These are phyloP conservation scores for Coniochaeta hoffmannii DNA, from an alignment of 2,329 filamentous ascomycete genomes.

Conservation along the genomic window DNA sequence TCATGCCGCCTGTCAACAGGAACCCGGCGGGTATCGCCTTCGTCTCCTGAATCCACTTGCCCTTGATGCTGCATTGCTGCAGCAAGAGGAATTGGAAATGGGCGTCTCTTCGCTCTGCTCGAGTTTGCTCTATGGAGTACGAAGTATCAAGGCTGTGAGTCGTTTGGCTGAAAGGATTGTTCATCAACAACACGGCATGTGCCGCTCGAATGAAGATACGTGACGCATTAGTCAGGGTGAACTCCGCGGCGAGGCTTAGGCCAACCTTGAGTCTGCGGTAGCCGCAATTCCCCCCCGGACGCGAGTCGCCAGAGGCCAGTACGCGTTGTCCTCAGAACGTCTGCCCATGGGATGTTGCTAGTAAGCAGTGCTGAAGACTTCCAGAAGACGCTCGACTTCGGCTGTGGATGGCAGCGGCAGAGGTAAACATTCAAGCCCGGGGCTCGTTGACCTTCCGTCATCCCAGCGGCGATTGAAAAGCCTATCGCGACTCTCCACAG, in stretches of 20 bases:
- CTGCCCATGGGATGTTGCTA: not conserved
- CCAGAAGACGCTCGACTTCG: not conserved
- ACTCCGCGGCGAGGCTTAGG: not conserved
- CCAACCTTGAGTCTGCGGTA: not conserved
- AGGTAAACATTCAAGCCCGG: too few species aligned
- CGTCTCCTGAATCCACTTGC: not conserved
- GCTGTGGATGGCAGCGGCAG: not conserved
- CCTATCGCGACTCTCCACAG: not conserved
- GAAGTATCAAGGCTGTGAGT: too few species aligned
- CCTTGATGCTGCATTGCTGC: not conserved
- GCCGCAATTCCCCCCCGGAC: not conserved
- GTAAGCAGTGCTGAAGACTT: too few species aligned
- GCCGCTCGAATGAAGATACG: not conserved
- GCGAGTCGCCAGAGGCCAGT: not conserved
- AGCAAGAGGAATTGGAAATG: not conserved
- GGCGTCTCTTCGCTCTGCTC: too few species aligned
- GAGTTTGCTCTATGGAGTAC: too few species aligned
- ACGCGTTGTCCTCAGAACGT: not conserved
- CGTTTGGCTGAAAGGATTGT: too few species aligned
- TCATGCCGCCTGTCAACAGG: not conserved
- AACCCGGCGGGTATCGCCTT: not conserved
- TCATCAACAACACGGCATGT: not conserved
- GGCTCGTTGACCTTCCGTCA: not conserved
- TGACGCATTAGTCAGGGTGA: not conserved
- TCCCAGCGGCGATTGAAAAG: not conserved